Evolutionary conservation across 2,329 filamentous ascomycete genomes (phyloP).

Genomic region (Gnomoniopsis smithogilvyi): DNA sequence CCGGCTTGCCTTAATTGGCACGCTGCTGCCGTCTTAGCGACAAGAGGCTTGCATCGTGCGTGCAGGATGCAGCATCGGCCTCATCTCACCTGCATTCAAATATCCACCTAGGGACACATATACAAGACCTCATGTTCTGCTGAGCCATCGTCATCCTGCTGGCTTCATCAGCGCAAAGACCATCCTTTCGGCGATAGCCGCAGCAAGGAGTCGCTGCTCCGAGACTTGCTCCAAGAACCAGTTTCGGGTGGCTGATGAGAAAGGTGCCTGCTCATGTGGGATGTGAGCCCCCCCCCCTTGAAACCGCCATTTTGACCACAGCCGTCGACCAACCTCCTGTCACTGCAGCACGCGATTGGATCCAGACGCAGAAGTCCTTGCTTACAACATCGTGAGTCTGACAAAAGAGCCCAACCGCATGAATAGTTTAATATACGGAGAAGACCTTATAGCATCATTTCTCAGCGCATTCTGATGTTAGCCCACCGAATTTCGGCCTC

Average conservation of each 20-base stretch:
- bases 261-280: background rate
- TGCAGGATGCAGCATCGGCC: background rate
- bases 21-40: background rate
- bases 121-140: background rate
- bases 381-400: no score
- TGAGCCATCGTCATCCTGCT: background rate
- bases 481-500: no score
- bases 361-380: no score
- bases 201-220: background rate
- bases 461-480: no score
- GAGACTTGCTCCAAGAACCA: background rate
- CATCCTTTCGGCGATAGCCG: background rate
- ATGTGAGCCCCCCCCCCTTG: no score
- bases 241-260: background rate
- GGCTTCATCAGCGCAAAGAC: background rate
- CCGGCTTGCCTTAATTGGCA: constrained; percentile 8
- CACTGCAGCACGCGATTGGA: no score
- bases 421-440: no score
- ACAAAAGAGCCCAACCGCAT: no score
- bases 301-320: no score
- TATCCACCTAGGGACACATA: background rate
- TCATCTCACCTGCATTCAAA: background rate
- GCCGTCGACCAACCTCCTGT: no score
- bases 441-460: no score
- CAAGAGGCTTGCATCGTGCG: constrained; percentile 5